Evolutionary conservation across 176 grass and related monocot species (phyloP), one percentile per base, ranked within the genome.

Genomic region (Oryza punctata): DNA sequence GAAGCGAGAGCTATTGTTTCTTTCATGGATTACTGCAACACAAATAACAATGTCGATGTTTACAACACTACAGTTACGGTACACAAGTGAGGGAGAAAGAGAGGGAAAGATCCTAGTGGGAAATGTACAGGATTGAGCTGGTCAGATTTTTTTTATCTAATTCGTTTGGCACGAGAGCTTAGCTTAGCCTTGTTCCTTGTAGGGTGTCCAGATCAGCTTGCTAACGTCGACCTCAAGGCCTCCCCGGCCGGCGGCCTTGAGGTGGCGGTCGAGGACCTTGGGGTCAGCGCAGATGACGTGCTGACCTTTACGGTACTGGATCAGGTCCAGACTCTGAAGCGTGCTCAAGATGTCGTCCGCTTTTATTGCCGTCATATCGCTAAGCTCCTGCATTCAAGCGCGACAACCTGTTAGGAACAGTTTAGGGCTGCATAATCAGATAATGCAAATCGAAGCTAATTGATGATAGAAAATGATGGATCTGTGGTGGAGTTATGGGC

Each of bases 131-230:
- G 28, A 21, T 9, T 63, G 47, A 30, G 74, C 63, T 73, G 81
- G 88, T 87, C 84, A 90, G 84, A 6, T 68, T 21, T 68, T 21
- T 38, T 57, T 57, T 24, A 27, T 83, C 80, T 80, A 90, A 79
- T 75, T 57, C 32, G 0, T 66, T 75, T 72, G 19, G 28, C 67
- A 59, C 10, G 21, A 3, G 15, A 40, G 46, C 69, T 41, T 35
- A 0, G 32, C 13, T 88, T 89, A 94, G 78, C 91, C 89, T 95
- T 96, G 97, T 50, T 96, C 93, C 83, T 96, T 99, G 82, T 99
- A 96, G 65, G 97, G 97, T 19, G 97, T 96, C 97, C 97, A 99
- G 77, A 96, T 99, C 60, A 99, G 93, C 87, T 96, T 99, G 90
- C 88, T 79, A 65, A 96, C 93, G 65, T 99, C 97, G 2, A 99